phyloP scores from a whole-genome alignment of 1,284 basidiomycete genomes.

The Pyrrhoderma noxium region DNA sequence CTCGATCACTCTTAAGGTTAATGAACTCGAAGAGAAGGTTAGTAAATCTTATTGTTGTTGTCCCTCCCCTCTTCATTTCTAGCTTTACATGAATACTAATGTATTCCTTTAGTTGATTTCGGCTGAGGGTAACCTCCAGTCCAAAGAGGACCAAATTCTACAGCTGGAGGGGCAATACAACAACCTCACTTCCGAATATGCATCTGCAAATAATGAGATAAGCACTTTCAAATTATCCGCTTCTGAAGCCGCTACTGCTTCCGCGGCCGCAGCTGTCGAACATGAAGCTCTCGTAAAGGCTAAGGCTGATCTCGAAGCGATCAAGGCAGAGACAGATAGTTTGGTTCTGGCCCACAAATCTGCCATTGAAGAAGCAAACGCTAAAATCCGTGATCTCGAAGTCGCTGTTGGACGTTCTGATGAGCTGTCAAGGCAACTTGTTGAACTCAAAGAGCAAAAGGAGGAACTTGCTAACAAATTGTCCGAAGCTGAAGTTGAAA shows the following conservation, averaged over 20 bases:
- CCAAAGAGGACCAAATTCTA: conserved; percentile 40
- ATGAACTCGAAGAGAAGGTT: conserved; percentile 25
- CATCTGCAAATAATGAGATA: conserved; percentile 45
- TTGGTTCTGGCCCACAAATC: conserved; percentile 44
- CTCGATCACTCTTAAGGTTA: conserved; percentile 32
- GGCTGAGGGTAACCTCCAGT: conserved; percentile 34
- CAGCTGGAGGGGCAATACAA: conserved; percentile 45
- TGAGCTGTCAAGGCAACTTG: conserved; percentile 45
- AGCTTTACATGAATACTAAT: not conserved
- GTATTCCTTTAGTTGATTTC: conserved; percentile 39
- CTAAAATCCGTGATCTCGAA: conserved; percentile 39
- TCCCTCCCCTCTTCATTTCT: not conserved
- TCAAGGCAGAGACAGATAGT: conserved; percentile 45
- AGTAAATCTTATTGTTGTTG: not conserved
- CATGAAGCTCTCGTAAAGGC: conserved; percentile 58
- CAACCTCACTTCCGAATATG: conserved; percentile 43
- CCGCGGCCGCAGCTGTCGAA: conserved; percentile 49
- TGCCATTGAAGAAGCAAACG: conserved; percentile 40
- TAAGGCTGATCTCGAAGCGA: conserved; percentile 51
- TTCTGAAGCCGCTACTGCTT: conserved; percentile 35
- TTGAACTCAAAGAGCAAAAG: conserved; percentile 53
- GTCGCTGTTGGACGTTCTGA: conserved; percentile 38
- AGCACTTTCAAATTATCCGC: conserved; percentile 42
- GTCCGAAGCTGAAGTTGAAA: conserved; percentile 71
- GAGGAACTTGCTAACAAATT: conserved; percentile 71